Percentiles rank a stretch among this genome's conserved stretches.
Evolutionary conservation across 192 early-diverging fungal genomes (phyloP).

Genomic region (Mortierella claussenii): DNA sequence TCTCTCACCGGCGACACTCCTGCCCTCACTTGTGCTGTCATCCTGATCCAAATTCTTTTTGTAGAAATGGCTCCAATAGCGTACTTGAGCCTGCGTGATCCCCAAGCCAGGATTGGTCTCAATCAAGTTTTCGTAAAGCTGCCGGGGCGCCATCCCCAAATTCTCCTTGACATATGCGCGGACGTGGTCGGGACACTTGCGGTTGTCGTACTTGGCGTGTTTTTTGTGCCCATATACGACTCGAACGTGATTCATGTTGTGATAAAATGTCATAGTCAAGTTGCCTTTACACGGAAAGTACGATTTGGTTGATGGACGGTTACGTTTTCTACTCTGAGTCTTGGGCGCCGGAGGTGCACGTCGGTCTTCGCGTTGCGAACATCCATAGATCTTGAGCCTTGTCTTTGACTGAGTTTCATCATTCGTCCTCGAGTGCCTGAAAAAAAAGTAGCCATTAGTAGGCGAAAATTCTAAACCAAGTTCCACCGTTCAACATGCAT

Average conservation of each 20-base stretch:
- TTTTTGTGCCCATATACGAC: conserved; percentile 39
- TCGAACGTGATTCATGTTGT: conserved; percentile 42
- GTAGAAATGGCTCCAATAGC: conserved; percentile 50
- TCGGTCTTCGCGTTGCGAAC: conserved; percentile 47
- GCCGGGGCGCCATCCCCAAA: conserved; percentile 22
- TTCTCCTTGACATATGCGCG: conserved; percentile 47
- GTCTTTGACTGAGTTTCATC: conserved; percentile 53
- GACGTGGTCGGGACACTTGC: conserved; percentile 49
- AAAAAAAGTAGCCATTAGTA: not conserved
- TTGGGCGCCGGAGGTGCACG: conserved; percentile 48
- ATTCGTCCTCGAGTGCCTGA: conserved; percentile 47
- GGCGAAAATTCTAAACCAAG: no score
- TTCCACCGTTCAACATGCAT: no score
- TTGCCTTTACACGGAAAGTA: conserved; percentile 54
- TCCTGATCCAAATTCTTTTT: conserved; percentile 36
- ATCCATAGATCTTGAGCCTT: conserved; percentile 49
- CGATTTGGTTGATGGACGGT: conserved; percentile 42
- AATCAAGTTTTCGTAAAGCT: conserved; percentile 25
- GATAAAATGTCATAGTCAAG: conserved; percentile 50
- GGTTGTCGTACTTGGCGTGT: conserved; percentile 50
- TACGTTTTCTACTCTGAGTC: conserved; percentile 48
- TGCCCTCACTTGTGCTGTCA: not conserved
- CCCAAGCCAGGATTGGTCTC: conserved; percentile 19
- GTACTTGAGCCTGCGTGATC: conserved; percentile 48
- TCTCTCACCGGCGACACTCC: not conserved